Conservation (phyloP, 1,284 basidiomycete genomes). For the Apiotrichum domesticum region DNA sequence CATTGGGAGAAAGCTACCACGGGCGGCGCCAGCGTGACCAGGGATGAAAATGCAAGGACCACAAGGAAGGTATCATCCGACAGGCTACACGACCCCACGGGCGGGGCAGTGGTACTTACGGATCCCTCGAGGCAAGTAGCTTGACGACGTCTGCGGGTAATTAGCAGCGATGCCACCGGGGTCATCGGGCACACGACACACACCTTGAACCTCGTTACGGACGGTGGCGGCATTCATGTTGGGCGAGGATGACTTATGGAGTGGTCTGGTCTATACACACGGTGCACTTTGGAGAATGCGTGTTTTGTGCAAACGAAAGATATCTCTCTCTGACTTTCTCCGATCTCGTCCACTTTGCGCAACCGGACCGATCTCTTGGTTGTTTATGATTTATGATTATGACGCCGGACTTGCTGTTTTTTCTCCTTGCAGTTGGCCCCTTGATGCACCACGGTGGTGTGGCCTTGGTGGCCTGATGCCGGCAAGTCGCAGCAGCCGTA, state of each 20-base stretch:
- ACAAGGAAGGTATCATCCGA: background rate
- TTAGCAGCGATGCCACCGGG: background rate
- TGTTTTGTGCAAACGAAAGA: no score
- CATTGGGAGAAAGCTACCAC: no score
- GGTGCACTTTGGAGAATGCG: no score
- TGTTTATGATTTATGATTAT: background rate
- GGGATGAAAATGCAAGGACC: no score
- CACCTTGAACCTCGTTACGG: conserved; percentile 15
- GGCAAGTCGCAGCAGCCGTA: no score
- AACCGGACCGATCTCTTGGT: no score
- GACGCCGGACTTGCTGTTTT: background rate
- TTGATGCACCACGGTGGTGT: no score
- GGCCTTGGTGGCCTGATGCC: no score
- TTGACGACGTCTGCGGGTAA: conserved; percentile 19
- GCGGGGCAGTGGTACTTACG: conserved; percentile 22
- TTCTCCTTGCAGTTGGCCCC: no score
- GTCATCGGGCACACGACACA: background rate
- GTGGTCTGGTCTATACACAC: background rate
- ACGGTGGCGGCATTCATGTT: conserved; percentile 25
- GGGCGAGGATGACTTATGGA: background rate
- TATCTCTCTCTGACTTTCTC: no score
- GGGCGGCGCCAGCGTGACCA: no score
- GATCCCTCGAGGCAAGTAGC: conserved; percentile 28
- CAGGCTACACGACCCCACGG: conserved; percentile 1
- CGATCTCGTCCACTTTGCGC: no score